phyloP scores from a whole-genome alignment of 148 eudicot species.

The Nepenthes gracilis region DNA sequence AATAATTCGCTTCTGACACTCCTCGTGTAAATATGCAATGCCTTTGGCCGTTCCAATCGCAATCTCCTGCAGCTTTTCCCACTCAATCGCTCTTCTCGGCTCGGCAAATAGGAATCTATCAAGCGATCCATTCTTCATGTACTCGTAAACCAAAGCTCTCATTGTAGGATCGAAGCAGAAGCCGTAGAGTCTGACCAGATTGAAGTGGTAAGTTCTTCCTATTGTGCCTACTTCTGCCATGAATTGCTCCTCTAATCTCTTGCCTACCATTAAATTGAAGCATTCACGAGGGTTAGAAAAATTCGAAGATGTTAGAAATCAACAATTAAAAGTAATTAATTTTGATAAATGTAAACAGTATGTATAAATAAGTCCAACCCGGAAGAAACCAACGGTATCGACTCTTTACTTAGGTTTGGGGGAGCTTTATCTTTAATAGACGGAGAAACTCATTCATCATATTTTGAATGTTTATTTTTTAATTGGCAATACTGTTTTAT shows the following conservation, averaged over 20 bases:
- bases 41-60: constrained; percentile 25
- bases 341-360: too few species aligned
- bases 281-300: too few species aligned
- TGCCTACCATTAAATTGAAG: not conserved
- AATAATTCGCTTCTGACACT: constrained; percentile 17
- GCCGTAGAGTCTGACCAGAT: constrained; percentile 19
- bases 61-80: constrained; percentile 9
- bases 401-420: too few species aligned
- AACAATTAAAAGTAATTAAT: too few species aligned
- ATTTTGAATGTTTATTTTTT: too few species aligned
- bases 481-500: too few species aligned
- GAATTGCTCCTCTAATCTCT: constrained; percentile 22
- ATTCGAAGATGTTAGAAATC: too few species aligned
- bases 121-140: constrained; percentile 20
- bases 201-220: constrained; percentile 23
- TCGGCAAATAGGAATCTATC: constrained; percentile 8
- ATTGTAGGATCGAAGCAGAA: constrained; percentile 20
- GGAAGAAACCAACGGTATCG: too few species aligned
- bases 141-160: constrained; percentile 27
- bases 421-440: too few species aligned
- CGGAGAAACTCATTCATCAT: too few species aligned
- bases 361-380: too few species aligned
- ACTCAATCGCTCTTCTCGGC: not conserved
- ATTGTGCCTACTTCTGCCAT: constrained; percentile 27
- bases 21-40: constrained; percentile 19